Evolutionary conservation across 164 flowering plant species (phyloP), one percentile per base, ranked within the genome.

Genomic region (Vitis labrusca): DNA sequence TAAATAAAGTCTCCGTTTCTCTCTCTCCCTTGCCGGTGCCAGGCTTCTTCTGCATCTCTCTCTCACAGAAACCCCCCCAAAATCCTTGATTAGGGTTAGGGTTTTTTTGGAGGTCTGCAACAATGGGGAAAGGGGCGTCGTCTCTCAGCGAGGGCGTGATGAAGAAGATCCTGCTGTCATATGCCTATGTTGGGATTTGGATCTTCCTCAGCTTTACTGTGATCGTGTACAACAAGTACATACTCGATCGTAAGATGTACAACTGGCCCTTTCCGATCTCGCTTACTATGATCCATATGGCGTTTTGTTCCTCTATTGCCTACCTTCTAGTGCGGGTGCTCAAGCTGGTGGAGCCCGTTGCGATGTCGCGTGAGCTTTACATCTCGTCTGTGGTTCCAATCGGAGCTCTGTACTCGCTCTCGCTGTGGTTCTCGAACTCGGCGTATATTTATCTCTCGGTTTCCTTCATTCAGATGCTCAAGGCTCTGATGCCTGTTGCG

Each of bases 261-360:
- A 59, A 66, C 70, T 66, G 80, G 80, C 79, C 79, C 0, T 73
- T 23, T 63, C 79, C 77, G 10, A 79, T 76, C 71, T 69, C 77
- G 0, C 79, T 79, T 63, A 79, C 79, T 57, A 69, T 79, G 71
- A 75, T 78, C 78, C 81, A 78, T 63, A 78, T 78, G 81, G 54
- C 53, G 64, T 78, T 78, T 71, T 78, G 79, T 65, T 71, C 81
- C n/a, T 27, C 79, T 27, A 54, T 78, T 10, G 81, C 81, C 9
- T 78, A 44, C 73, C 57, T 78, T 57, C 70, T 78, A 60, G 70
- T 78, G 57, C 65, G 70, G 11, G 81, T 78, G 53, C 37, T 75
- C 73, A 75, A 72, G 53, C 27, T 78, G 64, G 81, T 75, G 37
- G 78, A 75, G 51, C 76, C 78, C 0, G 68, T 72, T 14, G 52